Evolutionary conservation across 1,139 yeast species (phyloP), one percentile per base, ranked within the genome.

Genomic region (Neolecta irregularis): DNA sequence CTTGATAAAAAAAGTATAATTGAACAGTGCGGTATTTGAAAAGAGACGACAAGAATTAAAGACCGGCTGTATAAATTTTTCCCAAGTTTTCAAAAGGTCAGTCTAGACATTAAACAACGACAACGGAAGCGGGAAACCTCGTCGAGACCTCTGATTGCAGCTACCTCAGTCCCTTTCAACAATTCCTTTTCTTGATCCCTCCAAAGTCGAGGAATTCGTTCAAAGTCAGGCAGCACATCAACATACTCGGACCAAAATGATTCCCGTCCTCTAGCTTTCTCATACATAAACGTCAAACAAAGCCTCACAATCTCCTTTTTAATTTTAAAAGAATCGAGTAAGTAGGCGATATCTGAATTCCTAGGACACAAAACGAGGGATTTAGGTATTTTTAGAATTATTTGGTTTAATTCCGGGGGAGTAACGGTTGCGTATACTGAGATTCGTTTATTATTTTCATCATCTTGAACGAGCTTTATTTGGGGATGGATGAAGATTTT

Each of bases 241-340:
- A 83, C 58, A 51, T 76, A 85, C 2, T 60, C 62, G 44, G 44
- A 62, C 95, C 95, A 85, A 2, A 93, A 94, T 9, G 92, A 76
- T 2, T 55, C 49, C 11, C 60, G 56, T 2, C 69, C 71, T 38
- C 64, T 56, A 8, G 63, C 53, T 26, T 58, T 56, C 51, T 85
- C 96, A 50, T 78, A 81, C 26, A 81, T 62, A 42, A 72, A 77
- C 0, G 85, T 71, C 7, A 80, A 47, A 8, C 77, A 69, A 35
- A 81, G 58, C 0, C 75, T 76, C 32, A 69, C 64, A 62, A 79
- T 70, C n/a, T n/a, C n/a, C 0, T 88, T 88, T 6, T 36, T 32
- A 6, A 41, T 34, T 24, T 65, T 67, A 5, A 76, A 49, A 5
- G 58, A 63, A 30, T 65, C 65, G 23, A 83, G 52, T 17, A 81